Base-by-base conservation (phyloP, 2,329 filamentous ascomycete species). In the Kalaharituber pfeilii region DNA sequence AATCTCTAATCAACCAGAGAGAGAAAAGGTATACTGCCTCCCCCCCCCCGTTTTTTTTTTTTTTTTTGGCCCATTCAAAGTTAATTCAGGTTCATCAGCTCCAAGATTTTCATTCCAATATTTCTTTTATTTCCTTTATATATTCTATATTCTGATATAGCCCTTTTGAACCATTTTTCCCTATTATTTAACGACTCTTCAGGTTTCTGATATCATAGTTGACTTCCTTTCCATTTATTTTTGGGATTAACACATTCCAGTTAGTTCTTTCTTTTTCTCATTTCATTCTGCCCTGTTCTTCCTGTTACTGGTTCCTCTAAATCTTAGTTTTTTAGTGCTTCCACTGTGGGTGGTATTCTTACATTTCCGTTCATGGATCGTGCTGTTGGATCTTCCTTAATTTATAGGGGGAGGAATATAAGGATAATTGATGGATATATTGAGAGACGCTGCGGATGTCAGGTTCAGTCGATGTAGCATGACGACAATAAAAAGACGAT, bases 71-170 rank as follows among this genome's bases (percentile, higher is more conserved):
- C 27, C 24, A 8, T 44, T 26, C 18, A 22, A 13, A 27, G 13
- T 28, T 28, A 9, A 15, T n/a, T 30, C 30, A 11, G 11, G 27
- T 50, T n/a, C 24, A 20, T 53, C 36, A 28, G n/a, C 44, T 50
- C 20, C 28, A 26, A 29, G n/a, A 18, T 50, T 45, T 24, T 53
- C 55, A 50, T 33, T 53, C 53, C 53, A 55, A 30, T 52, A 53
- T 57, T 42, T 56, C 52, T 42, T 33, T 57, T 53, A 52, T 57
- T 26, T 47, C 27, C 44, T 49, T 42, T 55, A 44, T 57, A 50
- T 49, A 18, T 53, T 33, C 56, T 51, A 22, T 47, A 3, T 47
- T 22, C 18, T 4, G 13, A 22, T 22, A 11, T 47, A 47, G 18
- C n/a, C 24, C 22, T 15, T 47, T 47, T 36, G 9, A 36, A 9